These are phyloP conservation scores for Coccinonectria pachysandricola DNA, from an alignment of 2,329 filamentous ascomycete species.

Conservation along the genomic window DNA sequence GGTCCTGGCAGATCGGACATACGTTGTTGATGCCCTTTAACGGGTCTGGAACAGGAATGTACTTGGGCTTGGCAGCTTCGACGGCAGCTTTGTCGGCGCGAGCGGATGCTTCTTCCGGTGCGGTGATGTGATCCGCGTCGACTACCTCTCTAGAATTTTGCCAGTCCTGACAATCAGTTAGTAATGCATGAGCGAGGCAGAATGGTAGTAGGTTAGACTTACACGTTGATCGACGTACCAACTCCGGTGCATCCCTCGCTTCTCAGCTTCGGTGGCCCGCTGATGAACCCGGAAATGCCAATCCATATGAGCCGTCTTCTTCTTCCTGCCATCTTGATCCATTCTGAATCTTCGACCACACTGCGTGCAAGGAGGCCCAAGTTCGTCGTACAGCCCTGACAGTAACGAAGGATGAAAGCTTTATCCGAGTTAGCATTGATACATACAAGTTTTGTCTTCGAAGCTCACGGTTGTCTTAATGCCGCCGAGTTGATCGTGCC, in stretches of 20 bases:
- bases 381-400: slow-evolving; percentile 63
- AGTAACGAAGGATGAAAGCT: slow-evolving; percentile 69
- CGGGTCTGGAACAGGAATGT: slow-evolving; percentile 76
- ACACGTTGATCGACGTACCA: slow-evolving; percentile 90
- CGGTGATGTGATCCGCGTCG: slow-evolving; percentile 45
- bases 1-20: slow-evolving; percentile 92
- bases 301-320: slow-evolving; percentile 88
- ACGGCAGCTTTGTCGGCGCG: slow-evolving; percentile 26
- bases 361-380: slow-evolving; percentile 80
- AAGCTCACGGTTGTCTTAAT: slow-evolving; percentile 59
- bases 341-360: slow-evolving; percentile 80
- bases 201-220: slow-evolving; percentile 23
- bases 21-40: slow-evolving; percentile 61
- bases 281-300: slow-evolving; percentile 97
- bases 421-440: slow-evolving; percentile 8
- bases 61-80: slow-evolving; percentile 45
- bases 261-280: slow-evolving; percentile 75
- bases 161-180: slow-evolving; percentile 59
- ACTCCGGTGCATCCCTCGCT: slow-evolving; percentile 78
- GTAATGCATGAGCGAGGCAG: slow-evolving; percentile 6
- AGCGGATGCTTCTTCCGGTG: slow-evolving; percentile 22
- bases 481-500: slow-evolving; percentile 58
- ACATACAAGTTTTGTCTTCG: no score
- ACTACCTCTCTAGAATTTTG: slow-evolving; percentile 73
- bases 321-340: slow-evolving; percentile 67